Evolutionary conservation across 495 filamentous ascomycete species (phyloP).

Genomic region (Staphylotrichum tortipilum): DNA sequence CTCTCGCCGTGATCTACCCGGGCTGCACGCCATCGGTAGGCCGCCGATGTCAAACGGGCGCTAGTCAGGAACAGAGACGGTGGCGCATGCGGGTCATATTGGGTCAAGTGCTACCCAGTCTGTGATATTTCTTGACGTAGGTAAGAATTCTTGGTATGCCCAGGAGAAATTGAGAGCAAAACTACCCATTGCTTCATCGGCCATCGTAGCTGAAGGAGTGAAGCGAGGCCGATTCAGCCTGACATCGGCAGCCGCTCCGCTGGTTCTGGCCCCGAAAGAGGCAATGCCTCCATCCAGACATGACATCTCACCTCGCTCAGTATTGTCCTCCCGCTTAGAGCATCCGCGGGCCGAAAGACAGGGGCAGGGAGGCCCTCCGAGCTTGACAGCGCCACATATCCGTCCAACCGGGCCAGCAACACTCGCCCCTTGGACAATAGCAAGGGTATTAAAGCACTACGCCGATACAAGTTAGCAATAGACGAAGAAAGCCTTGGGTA

Average conservation of each 20-base stretch:
- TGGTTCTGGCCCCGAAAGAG: not conserved
- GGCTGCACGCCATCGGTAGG: not conserved
- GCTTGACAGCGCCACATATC: not conserved
- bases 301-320: not conserved
- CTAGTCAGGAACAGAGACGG: not conserved
- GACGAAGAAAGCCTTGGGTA: too few relatives aligned
- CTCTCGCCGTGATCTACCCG: not conserved
- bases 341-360: constrained; percentile 1
- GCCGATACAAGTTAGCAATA: too few relatives aligned
- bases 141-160: not conserved
- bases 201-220: not conserved
- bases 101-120: not conserved
- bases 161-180: too few relatives aligned
- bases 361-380: not conserved
- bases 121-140: too few relatives aligned
- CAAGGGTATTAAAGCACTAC: not conserved
- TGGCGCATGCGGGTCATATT: not conserved
- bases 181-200: too few relatives aligned
- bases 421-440: not conserved
- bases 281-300: not conserved
- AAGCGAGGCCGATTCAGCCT: not conserved
- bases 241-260: not conserved
- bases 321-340: not conserved
- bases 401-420: not conserved
- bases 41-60: not conserved